Conservation (phyloP, 345 rosid species). For the Erysimum cheiranthoides region DNA sequence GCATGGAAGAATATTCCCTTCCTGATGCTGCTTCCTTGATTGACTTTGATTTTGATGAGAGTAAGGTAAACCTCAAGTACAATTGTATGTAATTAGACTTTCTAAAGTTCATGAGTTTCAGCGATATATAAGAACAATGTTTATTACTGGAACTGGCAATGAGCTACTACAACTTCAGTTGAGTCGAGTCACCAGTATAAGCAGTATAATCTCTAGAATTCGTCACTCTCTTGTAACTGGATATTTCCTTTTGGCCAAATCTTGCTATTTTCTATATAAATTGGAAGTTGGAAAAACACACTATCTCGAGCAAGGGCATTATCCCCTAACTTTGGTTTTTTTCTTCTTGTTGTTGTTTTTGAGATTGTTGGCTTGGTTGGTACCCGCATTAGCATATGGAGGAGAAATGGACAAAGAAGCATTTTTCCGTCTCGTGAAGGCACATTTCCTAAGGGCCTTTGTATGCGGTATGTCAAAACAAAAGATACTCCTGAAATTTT, state of each 20-base stretch:
- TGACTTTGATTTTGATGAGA: conserved; percentile 95
- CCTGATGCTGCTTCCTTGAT: conserved; percentile 61
- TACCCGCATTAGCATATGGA: conserved; percentile 85
- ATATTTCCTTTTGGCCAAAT: conserved; percentile 2
- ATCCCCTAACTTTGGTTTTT: conserved; percentile 2
- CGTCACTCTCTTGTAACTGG: neutral
- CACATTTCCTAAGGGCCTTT: conserved; percentile 71
- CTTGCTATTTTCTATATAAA: neutral
- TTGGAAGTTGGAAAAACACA: too few species aligned
- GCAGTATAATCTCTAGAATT: neutral
- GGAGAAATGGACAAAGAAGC: conserved; percentile 73
- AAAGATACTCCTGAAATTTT: conserved; percentile 13
- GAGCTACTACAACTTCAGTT: neutral
- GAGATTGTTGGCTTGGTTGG: conserved; percentile 92
- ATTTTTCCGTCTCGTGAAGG: conserved; percentile 79
- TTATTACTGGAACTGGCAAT: neutral
- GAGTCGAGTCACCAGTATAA: too few species aligned
- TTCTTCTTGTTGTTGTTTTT: neutral
- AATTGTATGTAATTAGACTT: too few species aligned
- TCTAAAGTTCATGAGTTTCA: conserved; percentile 1
- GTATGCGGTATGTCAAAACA: conserved; percentile 71
- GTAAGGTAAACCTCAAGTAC: conserved; percentile 88
- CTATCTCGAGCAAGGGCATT: neutral
- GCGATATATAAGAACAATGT: neutral
- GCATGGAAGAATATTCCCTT: conserved; percentile 72